Evolutionary conservation across 2,329 filamentous ascomycete species (phyloP), one percentile per base, ranked within the genome.

Genomic region (Colletotrichum noveboracense): DNA sequence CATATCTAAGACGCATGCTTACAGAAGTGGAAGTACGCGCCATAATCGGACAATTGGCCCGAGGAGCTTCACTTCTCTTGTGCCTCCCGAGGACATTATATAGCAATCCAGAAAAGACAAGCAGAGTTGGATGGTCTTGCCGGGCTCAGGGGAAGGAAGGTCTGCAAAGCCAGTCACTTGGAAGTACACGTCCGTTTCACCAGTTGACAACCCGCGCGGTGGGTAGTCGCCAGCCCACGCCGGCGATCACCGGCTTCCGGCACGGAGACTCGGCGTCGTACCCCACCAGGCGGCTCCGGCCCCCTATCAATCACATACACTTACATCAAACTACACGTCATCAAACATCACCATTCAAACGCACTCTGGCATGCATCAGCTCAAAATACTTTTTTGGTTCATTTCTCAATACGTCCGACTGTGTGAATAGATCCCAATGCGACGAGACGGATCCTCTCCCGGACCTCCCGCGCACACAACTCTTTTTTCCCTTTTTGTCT

Each of bases 351-450:
- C 43, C 1, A 48, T 21, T 3, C 4, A 48, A 48, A 6, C 9
- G n/a, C 43, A 7, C n/a, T 13, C 43, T 0, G n/a, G 21, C 43
- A 58, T 28, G 32, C 38, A 55, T 66, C 64, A 66, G 34, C 64
- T 52, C 26, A 34, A 55, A 66, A 66, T 16, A 32, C 24, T 32
- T 28, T 69, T 69, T 69, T 38, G 55, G 24, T 69, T 68, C 73
- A 73, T 75, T 72, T 68, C 62, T 75, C 48, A 32, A 75, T 64
- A 72, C 65, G 43, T 66, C 73, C 69, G 66, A 64, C 30, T 36
- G 48, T 30, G 68, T 55, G 24, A 58, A 61, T 12, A 74, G 18
- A 74, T 55, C 55, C 52, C 72, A 52, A 55, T 60, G 36, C 36
- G 68, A 52, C 60, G 48, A 32, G 67, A 55, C 60, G n/a, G 36